Evolutionary conservation across 1,284 basidiomycete species (phyloP).

Genomic region (Termitomyces sp.): DNA sequence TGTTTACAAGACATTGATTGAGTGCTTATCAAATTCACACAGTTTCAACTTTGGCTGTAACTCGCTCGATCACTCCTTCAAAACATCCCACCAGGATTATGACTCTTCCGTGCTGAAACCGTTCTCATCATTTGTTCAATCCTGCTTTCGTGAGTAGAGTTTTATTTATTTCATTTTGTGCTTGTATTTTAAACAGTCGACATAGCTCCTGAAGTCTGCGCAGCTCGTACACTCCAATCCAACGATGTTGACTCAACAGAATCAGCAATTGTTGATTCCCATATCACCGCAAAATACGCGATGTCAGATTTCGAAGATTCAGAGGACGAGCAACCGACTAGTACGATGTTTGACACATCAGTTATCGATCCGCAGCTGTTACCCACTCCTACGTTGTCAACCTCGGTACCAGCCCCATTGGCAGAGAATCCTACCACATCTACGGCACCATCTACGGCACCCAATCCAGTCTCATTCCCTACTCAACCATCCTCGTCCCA

Average conservation of each 20-base stretch:
- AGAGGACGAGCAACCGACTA: neutral
- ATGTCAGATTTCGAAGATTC: neutral
- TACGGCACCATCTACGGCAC: too few species aligned
- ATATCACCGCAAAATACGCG: too few species aligned
- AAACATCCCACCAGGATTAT: neutral
- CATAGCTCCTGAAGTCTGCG: neutral
- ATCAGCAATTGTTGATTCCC: too few species aligned
- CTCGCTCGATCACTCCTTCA: neutral
- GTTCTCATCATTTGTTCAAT: neutral
- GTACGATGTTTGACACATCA: neutral
- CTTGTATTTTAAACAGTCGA: neutral
- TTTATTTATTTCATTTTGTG: too few species aligned
- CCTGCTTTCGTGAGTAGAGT: neutral
- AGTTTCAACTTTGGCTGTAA: neutral
- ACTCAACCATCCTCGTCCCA: too few species aligned
- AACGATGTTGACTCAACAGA: too few species aligned
- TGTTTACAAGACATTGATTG: neutral
- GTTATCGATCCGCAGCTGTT: neutral
- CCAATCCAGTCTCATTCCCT: too few species aligned
- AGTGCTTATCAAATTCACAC: neutral
- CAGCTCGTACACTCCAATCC: neutral
- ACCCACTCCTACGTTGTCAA: neutral
- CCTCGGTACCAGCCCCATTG: neutral
- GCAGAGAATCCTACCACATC: too few species aligned
- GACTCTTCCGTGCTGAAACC: neutral